Conservation (phyloP, 1,284 basidiomycete species). For the Neolentinus lepideus region DNA sequence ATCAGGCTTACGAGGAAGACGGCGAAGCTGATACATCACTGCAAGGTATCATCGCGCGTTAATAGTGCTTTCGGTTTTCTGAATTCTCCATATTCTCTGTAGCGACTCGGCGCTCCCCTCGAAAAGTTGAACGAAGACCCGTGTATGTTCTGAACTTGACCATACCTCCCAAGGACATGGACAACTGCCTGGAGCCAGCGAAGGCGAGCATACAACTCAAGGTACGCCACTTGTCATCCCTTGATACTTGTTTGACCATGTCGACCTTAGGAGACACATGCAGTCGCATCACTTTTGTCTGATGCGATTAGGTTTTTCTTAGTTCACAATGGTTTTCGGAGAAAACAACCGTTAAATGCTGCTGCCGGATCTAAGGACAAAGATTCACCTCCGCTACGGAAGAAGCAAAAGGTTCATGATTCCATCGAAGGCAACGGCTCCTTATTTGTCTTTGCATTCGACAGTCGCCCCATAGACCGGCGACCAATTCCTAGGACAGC, state of each 20-base stretch:
- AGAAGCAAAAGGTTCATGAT: conserved; percentile 13
- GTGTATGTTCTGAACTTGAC: conserved; percentile 76
- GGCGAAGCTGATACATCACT: conserved; percentile 40
- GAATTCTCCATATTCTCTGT: conserved; percentile 4
- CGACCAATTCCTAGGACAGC: too few species aligned
- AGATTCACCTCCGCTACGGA: conserved; percentile 10
- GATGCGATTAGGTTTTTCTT: conserved; percentile 62
- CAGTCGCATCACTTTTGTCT: conserved; percentile 48
- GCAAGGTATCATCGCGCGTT: conserved; percentile 26
- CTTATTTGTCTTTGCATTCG: too few species aligned
- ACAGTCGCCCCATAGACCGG: too few species aligned
- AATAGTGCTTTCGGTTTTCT: conserved; percentile 11
- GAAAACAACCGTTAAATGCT: conserved; percentile 5
- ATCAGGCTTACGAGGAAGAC: conserved; percentile 56
- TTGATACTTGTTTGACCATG: not conserved
- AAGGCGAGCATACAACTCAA: conserved; percentile 65
- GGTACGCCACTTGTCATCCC: conserved; percentile 31
- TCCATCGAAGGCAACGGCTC: not conserved
- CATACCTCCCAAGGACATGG: conserved; percentile 58
- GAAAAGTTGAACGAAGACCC: conserved; percentile 69
- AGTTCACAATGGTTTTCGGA: conserved; percentile 51
- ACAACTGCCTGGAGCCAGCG: conserved; percentile 72
- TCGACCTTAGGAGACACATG: conserved; percentile 38
- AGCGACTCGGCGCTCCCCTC: conserved; percentile 63
- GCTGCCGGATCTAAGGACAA: not conserved